Conservation (phyloP, 2,329 filamentous ascomycete genomes). For the Fusarium drepaniforme region DNA sequence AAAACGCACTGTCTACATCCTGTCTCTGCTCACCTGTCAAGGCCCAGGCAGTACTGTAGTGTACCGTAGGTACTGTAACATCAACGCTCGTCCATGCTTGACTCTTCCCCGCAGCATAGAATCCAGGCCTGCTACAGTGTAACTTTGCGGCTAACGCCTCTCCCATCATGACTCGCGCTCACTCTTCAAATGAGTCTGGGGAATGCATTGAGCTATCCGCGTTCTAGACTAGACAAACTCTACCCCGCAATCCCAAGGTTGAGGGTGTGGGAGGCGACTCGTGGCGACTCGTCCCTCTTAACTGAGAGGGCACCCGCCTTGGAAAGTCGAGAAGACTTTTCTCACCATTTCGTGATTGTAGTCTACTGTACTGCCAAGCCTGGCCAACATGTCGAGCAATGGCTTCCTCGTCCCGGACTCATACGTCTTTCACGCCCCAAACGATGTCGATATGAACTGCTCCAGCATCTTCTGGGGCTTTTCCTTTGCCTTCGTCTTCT, state of each 20-base stretch:
- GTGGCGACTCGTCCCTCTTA: slow-evolving; percentile 3
- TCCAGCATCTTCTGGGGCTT: neutral
- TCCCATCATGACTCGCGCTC: neutral
- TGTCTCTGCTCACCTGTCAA: neutral
- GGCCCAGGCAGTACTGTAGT: neutral
- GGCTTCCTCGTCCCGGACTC: slow-evolving; percentile 1
- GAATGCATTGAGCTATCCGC: neutral
- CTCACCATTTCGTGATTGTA: neutral
- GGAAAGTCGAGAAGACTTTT: too few species aligned
- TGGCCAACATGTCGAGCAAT: neutral
- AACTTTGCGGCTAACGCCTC: neutral
- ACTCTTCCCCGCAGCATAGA: neutral
- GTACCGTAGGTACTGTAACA: neutral
- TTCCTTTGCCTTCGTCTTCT: neutral
- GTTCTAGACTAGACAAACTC: neutral
- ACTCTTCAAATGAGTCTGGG: neutral
- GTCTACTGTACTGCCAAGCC: neutral
- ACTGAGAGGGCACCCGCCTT: neutral
- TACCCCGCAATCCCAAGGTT: neutral
- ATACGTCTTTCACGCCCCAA: neutral
- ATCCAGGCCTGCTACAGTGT: neutral
- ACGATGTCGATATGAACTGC: neutral
- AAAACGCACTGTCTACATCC: neutral
- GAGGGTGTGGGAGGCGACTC: slow-evolving; percentile 3
- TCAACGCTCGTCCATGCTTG: neutral